Conservation (phyloP, 1,284 basidiomycete species). For the Pseudozyma sp. region DNA sequence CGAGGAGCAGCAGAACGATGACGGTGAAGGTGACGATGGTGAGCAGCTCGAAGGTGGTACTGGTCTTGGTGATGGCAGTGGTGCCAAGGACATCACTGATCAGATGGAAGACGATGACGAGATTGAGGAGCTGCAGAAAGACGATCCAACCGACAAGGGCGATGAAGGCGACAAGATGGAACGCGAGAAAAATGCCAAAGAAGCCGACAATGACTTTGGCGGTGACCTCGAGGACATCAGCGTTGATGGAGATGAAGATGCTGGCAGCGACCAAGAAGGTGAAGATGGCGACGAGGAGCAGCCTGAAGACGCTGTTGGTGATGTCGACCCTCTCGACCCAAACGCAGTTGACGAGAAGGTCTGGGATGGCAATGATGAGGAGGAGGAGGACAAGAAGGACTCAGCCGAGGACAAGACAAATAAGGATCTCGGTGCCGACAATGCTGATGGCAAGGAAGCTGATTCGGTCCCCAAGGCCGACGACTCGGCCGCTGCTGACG, state of each 20-base stretch:
- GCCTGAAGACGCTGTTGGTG: conserved; percentile 84
- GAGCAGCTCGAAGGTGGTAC: conserved; percentile 66
- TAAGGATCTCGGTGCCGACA: conserved; percentile 67
- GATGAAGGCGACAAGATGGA: conserved; percentile 69
- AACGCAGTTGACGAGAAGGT: conserved; percentile 93
- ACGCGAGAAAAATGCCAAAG: conserved; percentile 74
- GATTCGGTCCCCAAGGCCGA: conserved; percentile 50
- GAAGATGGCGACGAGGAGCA: conserved; percentile 73
- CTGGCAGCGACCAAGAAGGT: conserved; percentile 72
- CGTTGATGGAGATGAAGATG: conserved; percentile 73
- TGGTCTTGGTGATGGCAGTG: conserved; percentile 66
- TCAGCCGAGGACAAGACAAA: conserved; percentile 69
- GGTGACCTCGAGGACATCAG: conserved; percentile 78
- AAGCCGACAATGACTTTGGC: conserved; percentile 75
- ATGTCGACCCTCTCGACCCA: conserved; percentile 88
- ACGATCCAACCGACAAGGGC: conserved; percentile 75
- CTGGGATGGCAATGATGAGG: conserved; percentile 88
- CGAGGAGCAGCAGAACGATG: conserved; percentile 52
- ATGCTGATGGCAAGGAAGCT: conserved; percentile 63
- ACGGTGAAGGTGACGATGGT: conserved; percentile 50
- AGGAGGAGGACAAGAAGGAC: conserved; percentile 71
- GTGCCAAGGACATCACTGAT: conserved; percentile 72
- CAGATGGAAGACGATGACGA: conserved; percentile 80
- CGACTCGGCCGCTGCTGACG: conserved; percentile 24
- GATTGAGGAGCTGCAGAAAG: conserved; percentile 84